Base-by-base conservation (phyloP, 208 protist species). In the Leishmania martiniquensis region DNA sequence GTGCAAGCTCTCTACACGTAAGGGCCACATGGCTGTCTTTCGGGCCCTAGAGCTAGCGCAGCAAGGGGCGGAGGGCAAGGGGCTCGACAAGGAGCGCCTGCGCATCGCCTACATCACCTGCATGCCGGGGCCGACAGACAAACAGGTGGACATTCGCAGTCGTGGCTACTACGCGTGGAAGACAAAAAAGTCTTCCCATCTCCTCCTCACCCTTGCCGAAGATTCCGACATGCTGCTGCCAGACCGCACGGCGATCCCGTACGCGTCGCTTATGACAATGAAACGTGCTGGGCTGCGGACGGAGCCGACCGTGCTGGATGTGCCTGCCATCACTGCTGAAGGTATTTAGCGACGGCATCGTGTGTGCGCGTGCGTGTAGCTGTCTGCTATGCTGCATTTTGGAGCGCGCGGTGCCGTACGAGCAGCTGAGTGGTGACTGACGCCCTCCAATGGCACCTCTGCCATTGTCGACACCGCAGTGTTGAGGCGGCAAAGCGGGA, bases 81-180 rank as follows among this genome's bases (percentile, higher is more conserved):
- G 94, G 1, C 83, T 98, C 52, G 94, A 97, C 76, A 96, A 96
- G 78, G 92, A 98, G 68, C 85, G 87, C 47, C 89, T 98, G 29
- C 94, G 94, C 52, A 91, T 98, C 47, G 91, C 90, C 42, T 85
- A 92, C 77, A 94, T 97, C 70, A 93, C 90, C 17, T 98, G 94
- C 82, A 81, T 88, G 71, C 92, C 88, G 29, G 94, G 93, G 4
- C 92, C 91, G n/a, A 96, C 91, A 5, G 94, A 98, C 75, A 96
- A 96, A 80, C 94, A 98, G 70, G 90, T 98, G 42, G 94, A 98
- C 70, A 95, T 98, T 72, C 89, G 93, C 54, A 95, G 90, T 70
- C 80, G 88, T 22, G 94, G 94, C 52, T 97, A 97, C 82, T 97
- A 97, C 82, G 66, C 92, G 0, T 98, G 94, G 93, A 96, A 97